These are phyloP conservation scores for Tuber brumale DNA, from an alignment of 495 filamentous ascomycete species.

Conservation along the genomic window DNA sequence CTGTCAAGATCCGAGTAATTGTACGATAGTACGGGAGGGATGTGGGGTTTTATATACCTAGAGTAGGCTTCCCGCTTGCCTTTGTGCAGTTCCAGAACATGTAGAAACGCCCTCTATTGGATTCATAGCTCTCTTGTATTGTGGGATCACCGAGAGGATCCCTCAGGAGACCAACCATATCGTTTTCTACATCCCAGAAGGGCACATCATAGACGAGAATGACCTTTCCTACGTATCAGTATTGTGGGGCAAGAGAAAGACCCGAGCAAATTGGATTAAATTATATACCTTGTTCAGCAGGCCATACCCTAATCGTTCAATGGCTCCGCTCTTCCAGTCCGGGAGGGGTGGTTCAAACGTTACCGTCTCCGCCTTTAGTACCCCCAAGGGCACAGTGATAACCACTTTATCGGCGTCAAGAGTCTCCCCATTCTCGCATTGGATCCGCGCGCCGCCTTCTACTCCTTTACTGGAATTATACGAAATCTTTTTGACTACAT, in stretches of 20 bases:
- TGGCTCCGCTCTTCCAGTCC: conserved; percentile 72
- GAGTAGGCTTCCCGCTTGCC: conserved; percentile 75
- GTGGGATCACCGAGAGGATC: conserved; percentile 57
- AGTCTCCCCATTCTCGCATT: conserved; percentile 69
- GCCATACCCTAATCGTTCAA: conserved; percentile 85
- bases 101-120: conserved; percentile 76
- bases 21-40: conserved; percentile 4
- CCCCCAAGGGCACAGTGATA: conserved; percentile 79
- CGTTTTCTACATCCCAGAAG: conserved; percentile 87
- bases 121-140: conserved; percentile 56
- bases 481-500: conserved; percentile 60
- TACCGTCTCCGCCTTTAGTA: conserved; percentile 69
- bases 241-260: not conserved
- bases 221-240: conserved; percentile 46
- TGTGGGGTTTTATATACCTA: conserved; percentile 42
- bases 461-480: conserved; percentile 50
- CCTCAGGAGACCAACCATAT: conserved; percentile 89
- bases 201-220: conserved; percentile 79
- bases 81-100: conserved; percentile 94
- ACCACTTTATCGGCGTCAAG: conserved; percentile 82
- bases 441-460: conserved; percentile 50
- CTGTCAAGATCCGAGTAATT: not conserved
- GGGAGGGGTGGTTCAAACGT: conserved; percentile 79
- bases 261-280: conserved; percentile 1
- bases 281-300: conserved; percentile 69